These are phyloP conservation scores for Blepharisma undulans DNA, from an alignment of 169 alveolate genomes.

Conservation along the genomic window DNA sequence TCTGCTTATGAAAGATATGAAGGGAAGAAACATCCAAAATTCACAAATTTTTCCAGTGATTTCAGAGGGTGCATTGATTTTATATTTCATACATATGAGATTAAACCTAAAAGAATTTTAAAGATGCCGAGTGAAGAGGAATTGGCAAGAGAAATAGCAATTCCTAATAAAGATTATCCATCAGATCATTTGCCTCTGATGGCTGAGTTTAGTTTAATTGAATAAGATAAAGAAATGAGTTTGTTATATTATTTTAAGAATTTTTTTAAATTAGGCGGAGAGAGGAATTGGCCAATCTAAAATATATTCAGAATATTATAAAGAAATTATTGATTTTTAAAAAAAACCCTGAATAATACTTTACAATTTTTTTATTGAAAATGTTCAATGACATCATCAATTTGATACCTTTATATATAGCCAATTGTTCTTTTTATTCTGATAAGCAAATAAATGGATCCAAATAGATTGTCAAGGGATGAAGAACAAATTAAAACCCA, in stretches of 20 bases:
- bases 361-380: not conserved
- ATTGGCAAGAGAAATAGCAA: not conserved
- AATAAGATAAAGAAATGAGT: not conserved
- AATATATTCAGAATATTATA: not conserved
- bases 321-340: not conserved
- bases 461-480: not conserved
- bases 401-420: not conserved
- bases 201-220: not conserved
- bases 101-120: not conserved
- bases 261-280: not conserved
- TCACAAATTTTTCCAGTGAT: not conserved
- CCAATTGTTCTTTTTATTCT: not conserved
- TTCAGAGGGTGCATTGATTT: not conserved
- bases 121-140: not conserved
- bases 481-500: not conserved
- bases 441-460: not conserved
- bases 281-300: not conserved
- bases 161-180: not conserved
- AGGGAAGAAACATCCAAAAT: not conserved
- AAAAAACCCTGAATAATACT: not conserved
- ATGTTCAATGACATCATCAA: not conserved
- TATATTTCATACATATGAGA: not conserved
- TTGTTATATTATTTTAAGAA: not conserved
- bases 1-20: not conserved
- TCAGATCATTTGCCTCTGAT: slow-evolving; percentile 17